Evolutionary conservation across 2,329 filamentous ascomycete species (phyloP), one percentile per base, ranked within the genome.

Genomic region (Fusarium lyarnte): DNA sequence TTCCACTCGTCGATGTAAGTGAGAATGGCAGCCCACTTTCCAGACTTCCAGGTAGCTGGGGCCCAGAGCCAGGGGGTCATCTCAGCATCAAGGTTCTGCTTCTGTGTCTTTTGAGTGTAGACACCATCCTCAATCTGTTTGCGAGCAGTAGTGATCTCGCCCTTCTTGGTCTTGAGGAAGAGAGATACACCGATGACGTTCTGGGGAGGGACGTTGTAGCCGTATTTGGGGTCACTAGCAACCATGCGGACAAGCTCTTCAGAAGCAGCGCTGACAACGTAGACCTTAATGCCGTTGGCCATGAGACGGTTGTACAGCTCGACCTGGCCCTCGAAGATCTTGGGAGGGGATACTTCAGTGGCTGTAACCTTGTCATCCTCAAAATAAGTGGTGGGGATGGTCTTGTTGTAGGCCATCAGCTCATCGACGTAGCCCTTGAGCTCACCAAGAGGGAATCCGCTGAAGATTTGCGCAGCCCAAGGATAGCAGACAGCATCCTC

Each of bases 171-270:
- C 38, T 73, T 76, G 62, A 85, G 76, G 11, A 84, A 75, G 1
- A 82, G 77, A 6, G 80, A 82, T 17, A 85, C 82, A 31, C 84
- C 84, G 25, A 85, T 84, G 39, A 85, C 82, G 54, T 85, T 84
- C 63, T 85, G 77, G 5, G 83, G 76, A 36, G 79, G 79, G 10
- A 85, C 82, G 65, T 85, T 84, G 78, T 85, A 85, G 49, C 83
- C 84, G 52, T 85, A 85, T 65, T 79, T 79, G 12, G 82, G 82
- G 62, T 85, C 84, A 3, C 82, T 79, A n/a, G 80, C 83, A 2
- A 85, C 82, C 82, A 85, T 84, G 55, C 84, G 81, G 21, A 85
- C 84, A 12, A 85, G 78, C 72, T 85, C 84, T 67, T 85, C 84
- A n/a, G 78, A 78, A 2, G 84, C 74, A 10, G 84, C 84, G 27